Evolutionary conservation across 108 stramenopile species (phyloP).

Genomic region (Asterionellopsis glacialis): DNA sequence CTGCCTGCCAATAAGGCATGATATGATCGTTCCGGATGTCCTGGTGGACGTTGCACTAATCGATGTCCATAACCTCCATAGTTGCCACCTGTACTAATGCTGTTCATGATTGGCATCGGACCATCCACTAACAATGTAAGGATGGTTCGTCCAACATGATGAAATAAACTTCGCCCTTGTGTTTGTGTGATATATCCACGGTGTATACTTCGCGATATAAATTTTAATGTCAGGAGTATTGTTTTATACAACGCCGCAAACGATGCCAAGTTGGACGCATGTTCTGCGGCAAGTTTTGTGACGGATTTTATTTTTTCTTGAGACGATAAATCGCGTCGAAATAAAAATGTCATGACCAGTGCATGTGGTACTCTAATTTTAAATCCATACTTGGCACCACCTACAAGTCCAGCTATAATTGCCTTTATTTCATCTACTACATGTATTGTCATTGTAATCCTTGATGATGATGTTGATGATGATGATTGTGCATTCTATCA

Average conservation of each 20-base stretch:
- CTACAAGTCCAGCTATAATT: conserved; percentile 59
- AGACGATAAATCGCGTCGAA: conserved; percentile 48
- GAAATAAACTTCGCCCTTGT: neutral
- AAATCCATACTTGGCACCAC: conserved; percentile 74
- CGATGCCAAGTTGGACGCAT: conserved; percentile 66
- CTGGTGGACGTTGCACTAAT: conserved; percentile 20
- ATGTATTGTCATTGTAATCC: too few species aligned
- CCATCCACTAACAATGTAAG: conserved; percentile 39
- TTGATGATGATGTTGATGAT: too few species aligned
- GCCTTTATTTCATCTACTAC: conserved; percentile 40
- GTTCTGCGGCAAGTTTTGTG: conserved; percentile 51
- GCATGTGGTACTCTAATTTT: conserved; percentile 84
- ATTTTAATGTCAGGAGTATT: conserved; percentile 48
- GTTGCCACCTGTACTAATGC: conserved; percentile 7
- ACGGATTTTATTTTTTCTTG: conserved; percentile 47
- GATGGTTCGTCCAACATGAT: neutral
- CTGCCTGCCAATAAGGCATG: conserved; percentile 80
- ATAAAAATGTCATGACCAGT: conserved; percentile 74
- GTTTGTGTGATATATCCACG: neutral
- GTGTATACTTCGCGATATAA: conserved; percentile 19
- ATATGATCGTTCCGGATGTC: conserved; percentile 59
- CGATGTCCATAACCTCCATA: neutral
- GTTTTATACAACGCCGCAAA: conserved; percentile 80
- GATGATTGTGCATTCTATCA: too few species aligned
- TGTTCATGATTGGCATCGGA: conserved; percentile 20